Percentiles rank a stretch among this genome's conserved stretches.
These are phyloP conservation scores for Trichoderma polysporum DNA, from an alignment of 2,329 filamentous ascomycete genomes.

Conservation along the genomic window DNA sequence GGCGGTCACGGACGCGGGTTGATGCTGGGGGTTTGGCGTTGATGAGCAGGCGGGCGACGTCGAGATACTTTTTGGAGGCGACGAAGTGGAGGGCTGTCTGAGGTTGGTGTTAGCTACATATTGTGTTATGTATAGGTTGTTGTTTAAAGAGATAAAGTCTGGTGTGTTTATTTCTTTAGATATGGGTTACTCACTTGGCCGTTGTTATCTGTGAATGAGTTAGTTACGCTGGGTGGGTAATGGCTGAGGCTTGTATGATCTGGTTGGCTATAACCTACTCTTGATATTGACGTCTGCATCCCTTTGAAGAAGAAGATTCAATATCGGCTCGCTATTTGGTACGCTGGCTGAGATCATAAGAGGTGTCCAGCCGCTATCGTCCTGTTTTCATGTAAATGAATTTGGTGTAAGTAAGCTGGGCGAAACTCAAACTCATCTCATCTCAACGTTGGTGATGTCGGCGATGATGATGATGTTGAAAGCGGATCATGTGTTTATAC, in stretches of 20 bases:
- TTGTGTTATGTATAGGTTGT: not conserved
- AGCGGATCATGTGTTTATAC: slow-evolving; percentile 41
- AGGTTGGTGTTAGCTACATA: not conserved
- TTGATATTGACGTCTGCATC: slow-evolving; percentile 72
- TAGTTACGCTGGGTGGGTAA: not conserved
- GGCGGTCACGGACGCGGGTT: slow-evolving; percentile 76
- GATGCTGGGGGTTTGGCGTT: slow-evolving; percentile 68
- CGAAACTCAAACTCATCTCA: not conserved
- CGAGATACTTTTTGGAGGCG: slow-evolving; percentile 84
- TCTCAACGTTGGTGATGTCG: not conserved
- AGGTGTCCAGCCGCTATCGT: slow-evolving; percentile 78
- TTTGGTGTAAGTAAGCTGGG: not conserved
- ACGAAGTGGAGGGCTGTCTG: slow-evolving; percentile 90
- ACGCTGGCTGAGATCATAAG: slow-evolving; percentile 80
- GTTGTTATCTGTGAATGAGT: slow-evolving; percentile 53
- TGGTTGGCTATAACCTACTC: slow-evolving; percentile 48
- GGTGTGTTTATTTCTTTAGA: not conserved
- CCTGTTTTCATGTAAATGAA: slow-evolving; percentile 41
- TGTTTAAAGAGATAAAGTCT: not conserved
- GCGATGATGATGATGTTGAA: not conserved
- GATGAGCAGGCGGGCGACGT: slow-evolving; percentile 76
- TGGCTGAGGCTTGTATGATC: not conserved
- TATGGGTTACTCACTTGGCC: slow-evolving; percentile 53
- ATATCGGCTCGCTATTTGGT: slow-evolving; percentile 67
- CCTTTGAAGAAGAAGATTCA: slow-evolving; percentile 66